Evolutionary conservation across 176 grass and related monocot genomes (phyloP), one percentile per base, ranked within the genome.

Genomic region (Musa itinerans): DNA sequence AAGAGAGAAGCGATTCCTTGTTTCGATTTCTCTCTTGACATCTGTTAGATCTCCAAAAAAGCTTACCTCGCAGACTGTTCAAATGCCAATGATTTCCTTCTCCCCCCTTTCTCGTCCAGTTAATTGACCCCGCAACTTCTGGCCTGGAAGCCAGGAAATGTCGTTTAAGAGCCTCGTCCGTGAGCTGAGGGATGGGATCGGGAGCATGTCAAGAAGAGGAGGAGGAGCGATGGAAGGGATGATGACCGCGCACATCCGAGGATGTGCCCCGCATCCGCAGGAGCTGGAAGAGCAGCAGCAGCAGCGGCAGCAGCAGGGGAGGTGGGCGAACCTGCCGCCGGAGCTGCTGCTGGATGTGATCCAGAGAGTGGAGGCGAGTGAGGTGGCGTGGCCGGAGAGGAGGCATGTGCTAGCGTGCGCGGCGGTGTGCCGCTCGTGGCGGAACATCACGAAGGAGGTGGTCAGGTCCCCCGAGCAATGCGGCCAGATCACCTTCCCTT

Each of bases 271-370:
- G 64, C 81, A 87, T 86, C 82, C 77, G 50, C 69, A 64, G 59
- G 83, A 70, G 78, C 80, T 79, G 81, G 78, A 78, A 43, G 34
- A 43, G 34, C 34, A 43, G 64, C 78, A 80, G 68, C 74, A 83
- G 54, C 89, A 43, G 34, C 34, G 6, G 64, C 78, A 80, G 68
- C 74, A 83, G 54, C 89, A 89, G 67, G 90, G 95, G 54, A 87
- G 83, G 74, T 99, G 95, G 95, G 88, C 95, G 21, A 86, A 99
- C 82, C 80, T 99, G 73, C 95, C 95, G 53, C 88, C 88, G 57
- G 95, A 99, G 79, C 66, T 99, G 80, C 84, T 99, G 21, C 72
- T 99, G n/a, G 95, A 99, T 68, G 89, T 99, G 68, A 92, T 99
- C 72, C 95, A 89, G 80, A 83, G 88, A 82, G 80, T 99, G 75